Evolutionary conservation across 2,329 filamentous ascomycete species (phyloP), one percentile per base, ranked within the genome.

Genomic region (Alternaria tenuissima): DNA sequence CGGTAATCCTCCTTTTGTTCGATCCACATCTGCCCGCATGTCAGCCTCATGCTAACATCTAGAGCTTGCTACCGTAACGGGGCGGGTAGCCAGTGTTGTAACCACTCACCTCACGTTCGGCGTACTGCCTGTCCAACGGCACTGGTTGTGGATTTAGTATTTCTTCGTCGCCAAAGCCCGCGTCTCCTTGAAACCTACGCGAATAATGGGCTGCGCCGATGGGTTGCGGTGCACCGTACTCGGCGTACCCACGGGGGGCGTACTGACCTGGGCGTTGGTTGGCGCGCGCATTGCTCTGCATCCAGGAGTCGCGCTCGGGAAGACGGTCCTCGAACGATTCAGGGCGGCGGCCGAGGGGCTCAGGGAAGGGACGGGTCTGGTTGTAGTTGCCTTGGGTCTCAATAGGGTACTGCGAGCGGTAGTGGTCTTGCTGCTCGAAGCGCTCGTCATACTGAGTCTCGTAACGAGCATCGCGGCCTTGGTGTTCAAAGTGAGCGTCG

Each of bases 111-210:
- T 77, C 75, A 52, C 75, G 74, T 52, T 75, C 70, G 38, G 65
- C 38, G 51, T 72, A 71, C 42, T 70, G 68, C 46, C 59, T 57
- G 53, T 69, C 67, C 52, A 72, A 66, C 12, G 74, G 74, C 57
- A 77, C 75, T 74, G 71, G 71, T 73, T 78, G 75, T 18, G 75
- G 75, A 67, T 78, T 76, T 68, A 75, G 69, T 58, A 78, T 67
- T 64, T 71, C 65, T 66, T 76, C 67, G 62, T 78, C 75, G 48
- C 75, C 75, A 67, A 78, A 78, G 42, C 75, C 75, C n/a, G 69
- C 64, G 60, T 78, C 75, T 60, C 75, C 75, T 55, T 64, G 55
- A 55, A 71, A 75, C 70, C 72, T 73, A 73, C 73, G 73, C 62
- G 71, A 62, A 60, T 75, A 75, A 48, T 73, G 59, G 42, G 72